Percentiles rank a stretch among this genome's conserved stretches.
These are phyloP conservation scores for Solanum sitiens DNA, from an alignment of 257 asterid genomes.

Conservation along the genomic window DNA sequence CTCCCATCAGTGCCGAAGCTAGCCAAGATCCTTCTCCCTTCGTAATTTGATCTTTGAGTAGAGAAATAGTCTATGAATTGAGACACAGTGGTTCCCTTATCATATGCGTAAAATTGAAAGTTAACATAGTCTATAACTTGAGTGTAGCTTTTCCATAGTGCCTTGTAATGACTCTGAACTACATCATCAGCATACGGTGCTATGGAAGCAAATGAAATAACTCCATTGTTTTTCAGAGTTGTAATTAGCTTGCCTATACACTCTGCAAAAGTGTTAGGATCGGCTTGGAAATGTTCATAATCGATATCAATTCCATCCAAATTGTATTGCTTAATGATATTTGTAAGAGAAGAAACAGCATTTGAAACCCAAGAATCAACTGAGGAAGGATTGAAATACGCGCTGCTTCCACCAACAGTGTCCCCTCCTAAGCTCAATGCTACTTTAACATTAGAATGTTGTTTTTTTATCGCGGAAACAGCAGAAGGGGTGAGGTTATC, in stretches of 20 bases:
- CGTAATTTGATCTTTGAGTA: slow-evolving; percentile 31
- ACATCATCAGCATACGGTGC: slow-evolving; percentile 60
- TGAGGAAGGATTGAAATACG: slow-evolving; percentile 44
- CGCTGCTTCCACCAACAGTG: slow-evolving; percentile 30
- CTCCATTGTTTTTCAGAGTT: slow-evolving; percentile 35
- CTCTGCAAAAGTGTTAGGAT: slow-evolving; percentile 31
- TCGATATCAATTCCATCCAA: slow-evolving; percentile 68
- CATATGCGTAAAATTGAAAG: slow-evolving; percentile 76
- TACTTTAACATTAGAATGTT: slow-evolving; percentile 46
- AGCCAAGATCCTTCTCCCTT: slow-evolving; percentile 49
- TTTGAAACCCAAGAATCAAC: slow-evolving; percentile 60
- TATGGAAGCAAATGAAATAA: slow-evolving; percentile 63
- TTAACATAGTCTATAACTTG: slow-evolving; percentile 53
- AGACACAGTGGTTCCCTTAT: slow-evolving; percentile 44
- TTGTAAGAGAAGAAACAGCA: slow-evolving; percentile 54
- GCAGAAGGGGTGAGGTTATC: slow-evolving; percentile 41
- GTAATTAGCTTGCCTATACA: slow-evolving; percentile 45
- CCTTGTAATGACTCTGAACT: slow-evolving; percentile 59
- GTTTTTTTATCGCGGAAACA: slow-evolving; percentile 35
- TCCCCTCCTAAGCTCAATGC: slow-evolving; percentile 71
- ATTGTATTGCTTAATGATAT: slow-evolving; percentile 32
- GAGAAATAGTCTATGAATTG: slow-evolving; percentile 43
- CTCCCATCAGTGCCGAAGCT: slow-evolving; percentile 57
- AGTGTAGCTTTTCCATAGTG: slow-evolving; percentile 51
- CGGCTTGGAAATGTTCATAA: slow-evolving; percentile 58